phyloP scores from a whole-genome alignment of 2,329 filamentous ascomycete genomes.

The Colletotrichum musae region DNA sequence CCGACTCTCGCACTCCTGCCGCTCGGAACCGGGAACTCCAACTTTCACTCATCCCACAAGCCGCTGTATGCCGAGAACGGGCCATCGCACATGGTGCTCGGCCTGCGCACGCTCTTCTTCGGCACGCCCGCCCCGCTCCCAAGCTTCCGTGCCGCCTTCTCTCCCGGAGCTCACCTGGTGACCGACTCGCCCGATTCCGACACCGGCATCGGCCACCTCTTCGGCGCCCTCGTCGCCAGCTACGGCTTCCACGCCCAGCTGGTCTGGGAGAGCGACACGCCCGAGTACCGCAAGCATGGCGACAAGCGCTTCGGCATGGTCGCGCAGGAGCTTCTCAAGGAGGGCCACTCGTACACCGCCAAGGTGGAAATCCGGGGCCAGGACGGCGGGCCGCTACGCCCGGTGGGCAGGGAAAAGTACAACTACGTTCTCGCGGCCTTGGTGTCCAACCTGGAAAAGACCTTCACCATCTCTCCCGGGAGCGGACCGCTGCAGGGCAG shows the following conservation, averaged over 20 bases:
- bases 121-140: constrained; percentile 71
- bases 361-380: constrained; percentile 48
- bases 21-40: constrained; percentile 76
- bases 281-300: constrained; percentile 83
- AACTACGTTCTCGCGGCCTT: constrained; percentile 83
- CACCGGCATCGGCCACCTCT: constrained; percentile 58
- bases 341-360: constrained; percentile 66
- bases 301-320: constrained; percentile 87
- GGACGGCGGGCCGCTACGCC: constrained; percentile 45
- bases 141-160: constrained; percentile 74
- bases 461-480: constrained; percentile 84
- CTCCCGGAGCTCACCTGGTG: constrained; percentile 67
- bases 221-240: constrained; percentile 88
- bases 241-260: constrained; percentile 92
- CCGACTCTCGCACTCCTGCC: constrained; percentile 70
- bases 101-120: constrained; percentile 71
- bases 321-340: constrained; percentile 78
- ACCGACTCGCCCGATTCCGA: constrained; percentile 49
- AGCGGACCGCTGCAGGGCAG: constrained; percentile 79
- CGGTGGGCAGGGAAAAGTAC: constrained; percentile 63
- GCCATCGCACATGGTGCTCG: constrained; percentile 62
- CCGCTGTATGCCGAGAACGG: constrained; percentile 62
- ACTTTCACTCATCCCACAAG: constrained; percentile 74
- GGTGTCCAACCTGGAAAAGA: constrained; percentile 85
- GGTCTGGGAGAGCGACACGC: constrained; percentile 91